Evolutionary conservation across 2,329 filamentous ascomycete species (phyloP).

Genomic region (Sclerotiophoma versabilis): DNA sequence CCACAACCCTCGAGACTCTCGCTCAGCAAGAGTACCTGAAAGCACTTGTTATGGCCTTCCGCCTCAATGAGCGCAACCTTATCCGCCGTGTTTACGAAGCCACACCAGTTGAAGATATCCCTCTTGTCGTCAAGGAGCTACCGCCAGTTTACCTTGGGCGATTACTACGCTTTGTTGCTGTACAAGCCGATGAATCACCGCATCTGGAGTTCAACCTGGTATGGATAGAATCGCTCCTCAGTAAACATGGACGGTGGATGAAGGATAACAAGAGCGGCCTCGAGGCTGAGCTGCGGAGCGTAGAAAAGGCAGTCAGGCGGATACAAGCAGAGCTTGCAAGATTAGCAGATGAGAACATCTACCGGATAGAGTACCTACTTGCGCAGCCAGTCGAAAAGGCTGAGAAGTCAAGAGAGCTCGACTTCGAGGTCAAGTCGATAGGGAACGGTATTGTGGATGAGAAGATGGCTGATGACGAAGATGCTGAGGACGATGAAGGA

Average conservation of each 20-base stretch:
- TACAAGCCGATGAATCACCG: constrained; percentile 86
- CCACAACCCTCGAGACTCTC: constrained; percentile 71
- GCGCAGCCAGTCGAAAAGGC: constrained; percentile 55
- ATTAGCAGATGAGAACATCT: constrained; percentile 86
- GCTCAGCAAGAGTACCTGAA: constrained; percentile 84
- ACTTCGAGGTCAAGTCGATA: constrained; percentile 43
- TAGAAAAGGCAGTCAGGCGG: constrained; percentile 79
- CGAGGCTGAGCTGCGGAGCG: constrained; percentile 82
- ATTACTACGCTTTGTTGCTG: constrained; percentile 84
- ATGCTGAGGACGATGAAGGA: constrained; percentile 48
- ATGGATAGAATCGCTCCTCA: constrained; percentile 85
- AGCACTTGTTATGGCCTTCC: constrained; percentile 95
- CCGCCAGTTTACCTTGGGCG: constrained; percentile 87
- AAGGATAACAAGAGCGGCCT: constrained; percentile 80
- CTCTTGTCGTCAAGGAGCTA: constrained; percentile 77
- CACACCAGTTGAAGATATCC: constrained; percentile 76
- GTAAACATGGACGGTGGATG: constrained; percentile 84
- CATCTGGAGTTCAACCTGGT: constrained; percentile 94
- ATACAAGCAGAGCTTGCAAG: constrained; percentile 84
- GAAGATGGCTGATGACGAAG: constrained; percentile 40
- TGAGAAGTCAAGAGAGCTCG: constrained; percentile 32
- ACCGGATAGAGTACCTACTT: constrained; percentile 84
- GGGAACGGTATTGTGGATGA: constrained; percentile 47
- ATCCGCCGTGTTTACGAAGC: constrained; percentile 86
- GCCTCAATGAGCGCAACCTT: constrained; percentile 84